Evolutionary conservation across 495 filamentous ascomycete genomes (phyloP), one percentile per base, ranked within the genome.

Genomic region (Aspergillus biplanus): DNA sequence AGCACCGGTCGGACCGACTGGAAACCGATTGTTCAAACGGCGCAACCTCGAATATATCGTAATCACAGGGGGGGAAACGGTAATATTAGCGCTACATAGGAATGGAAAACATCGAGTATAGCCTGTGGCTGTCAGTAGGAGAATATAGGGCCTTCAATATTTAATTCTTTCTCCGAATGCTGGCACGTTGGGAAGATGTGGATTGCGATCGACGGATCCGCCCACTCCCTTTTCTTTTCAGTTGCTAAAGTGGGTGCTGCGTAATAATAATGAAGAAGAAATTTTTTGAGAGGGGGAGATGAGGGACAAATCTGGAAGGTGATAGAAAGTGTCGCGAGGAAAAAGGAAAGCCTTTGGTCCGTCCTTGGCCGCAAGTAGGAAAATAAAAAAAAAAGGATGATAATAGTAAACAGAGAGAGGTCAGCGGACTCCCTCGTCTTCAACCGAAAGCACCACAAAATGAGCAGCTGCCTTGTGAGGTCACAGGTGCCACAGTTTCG

Each of bases 381-480:
- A 52, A 62, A 44, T 46, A 55, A 6, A 54, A 44, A 44, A 55
- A 6, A 54, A 53, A 33, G 12, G 49, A 37, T 27, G 21, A 27
- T 27, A 27, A 27, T 27, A 27, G 18, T 35, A 16, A 15, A 15
- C 44, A 16, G 15, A 66, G 56, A 56, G 52, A 58, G 49, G 67
- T 69, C 67, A 69, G 67, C 65, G 64, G 67, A 54, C 47, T 27
- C 39, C 39, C 52, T 33, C 18, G 59, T 55, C 44, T 35, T 50
- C 52, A 55, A 56, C 55, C 52, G 58, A 64, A 59, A 57, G 59
- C 57, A 58, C 21, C 2, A 2, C 21, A 49, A 50, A 70, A 69
- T 71, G 70, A 72, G 72, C 73, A 77, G 71, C 73, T 76, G 76
- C 73, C 76, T 75, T 67, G 71, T 63, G 62, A 70, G 62, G 66